Base-by-base conservation (phyloP, 2,329 filamentous ascomycete genomes). In the Diaporthe nobilis region DNA sequence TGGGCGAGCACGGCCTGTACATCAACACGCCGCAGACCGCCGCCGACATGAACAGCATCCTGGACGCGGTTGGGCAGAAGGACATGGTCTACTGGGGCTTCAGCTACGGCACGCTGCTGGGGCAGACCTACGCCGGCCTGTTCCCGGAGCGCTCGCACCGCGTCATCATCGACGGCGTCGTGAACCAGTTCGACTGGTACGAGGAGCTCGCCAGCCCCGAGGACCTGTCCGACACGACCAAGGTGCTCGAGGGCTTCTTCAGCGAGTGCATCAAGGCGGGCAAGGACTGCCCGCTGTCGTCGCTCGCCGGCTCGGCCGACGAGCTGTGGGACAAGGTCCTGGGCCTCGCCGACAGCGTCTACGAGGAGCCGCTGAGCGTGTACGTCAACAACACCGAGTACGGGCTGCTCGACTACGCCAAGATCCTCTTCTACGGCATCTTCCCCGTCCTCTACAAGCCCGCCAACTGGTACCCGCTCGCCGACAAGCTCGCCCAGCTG, bases 11-110 rank as follows among this genome's bases (percentile, higher is more conserved):
- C 76, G 85, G 84, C 4, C 77, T 77, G 10, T 88, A 88, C 76
- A 80, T 88, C 75, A 88, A 88, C 74, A 89, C 87, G 0, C 87
- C 87, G 0, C 87, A 88, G 78, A 87, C 86, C 0, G 88, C 86
- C 13, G 86, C 87, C 44, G 88, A 89, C 75, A 88, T 89, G 86
- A 87, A 88, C 77, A 85, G 81, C 17, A 88, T 89, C 39, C 80
- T 89, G 1, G 85, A 88, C 68, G 86, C 83, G 0, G 77, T 86
- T 10, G 84, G 84, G 1, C 84, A 86, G 76, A 25, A 78, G 31
- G 80, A 82, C 15, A 81, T 86, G 82, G 78, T 81, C 44, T 86
- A 85, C 76, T 86, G 83, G 84, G 85, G 84, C 1, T 84, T 85
- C 75, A 85, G 83, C 72, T 85, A 86, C 74, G 84, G 85, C 13